These are phyloP conservation scores for Biancaea sappan DNA, from an alignment of 306 rosid genomes.

Conservation along the genomic window DNA sequence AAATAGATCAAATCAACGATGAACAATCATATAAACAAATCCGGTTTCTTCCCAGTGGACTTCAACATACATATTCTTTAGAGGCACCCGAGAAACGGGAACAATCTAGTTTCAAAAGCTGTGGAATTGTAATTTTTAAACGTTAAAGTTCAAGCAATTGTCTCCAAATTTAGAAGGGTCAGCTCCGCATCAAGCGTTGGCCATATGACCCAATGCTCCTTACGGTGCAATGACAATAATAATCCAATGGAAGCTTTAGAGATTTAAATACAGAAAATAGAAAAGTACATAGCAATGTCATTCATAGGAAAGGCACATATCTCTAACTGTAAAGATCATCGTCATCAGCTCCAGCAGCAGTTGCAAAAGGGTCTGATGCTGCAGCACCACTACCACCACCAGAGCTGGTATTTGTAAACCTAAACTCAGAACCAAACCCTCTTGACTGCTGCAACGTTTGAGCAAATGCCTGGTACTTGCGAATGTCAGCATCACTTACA, in stretches of 20 bases:
- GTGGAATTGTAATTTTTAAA: constrained; percentile 9
- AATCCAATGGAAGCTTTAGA: constrained; percentile 35
- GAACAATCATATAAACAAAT: background rate
- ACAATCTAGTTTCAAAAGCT: constrained; percentile 26
- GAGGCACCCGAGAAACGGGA: constrained; percentile 29
- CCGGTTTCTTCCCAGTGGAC: background rate
- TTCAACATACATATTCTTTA: background rate
- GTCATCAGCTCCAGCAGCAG: constrained; percentile 84
- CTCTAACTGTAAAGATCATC: constrained; percentile 91
- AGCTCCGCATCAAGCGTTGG: constrained; percentile 26
- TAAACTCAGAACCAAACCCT: constrained; percentile 89
- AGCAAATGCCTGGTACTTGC: constrained; percentile 96
- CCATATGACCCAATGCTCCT: constrained; percentile 32
- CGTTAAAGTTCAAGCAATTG: constrained; percentile 1
- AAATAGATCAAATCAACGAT: background rate
- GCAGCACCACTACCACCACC: constrained; percentile 47
- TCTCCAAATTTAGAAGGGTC: constrained; percentile 20
- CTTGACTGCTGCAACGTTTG: constrained; percentile 98
- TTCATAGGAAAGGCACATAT: background rate
- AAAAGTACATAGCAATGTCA: constrained; percentile 21
- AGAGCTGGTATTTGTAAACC: constrained; percentile 63
- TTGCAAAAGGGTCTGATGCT: constrained; percentile 66
- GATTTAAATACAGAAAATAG: constrained; percentile 22
- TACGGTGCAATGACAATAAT: constrained; percentile 19
- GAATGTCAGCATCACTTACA: constrained; percentile 97